Evolutionary conservation across 257 asterid genomes (phyloP).

Genomic region (Phtheirospermum japonicum): DNA sequence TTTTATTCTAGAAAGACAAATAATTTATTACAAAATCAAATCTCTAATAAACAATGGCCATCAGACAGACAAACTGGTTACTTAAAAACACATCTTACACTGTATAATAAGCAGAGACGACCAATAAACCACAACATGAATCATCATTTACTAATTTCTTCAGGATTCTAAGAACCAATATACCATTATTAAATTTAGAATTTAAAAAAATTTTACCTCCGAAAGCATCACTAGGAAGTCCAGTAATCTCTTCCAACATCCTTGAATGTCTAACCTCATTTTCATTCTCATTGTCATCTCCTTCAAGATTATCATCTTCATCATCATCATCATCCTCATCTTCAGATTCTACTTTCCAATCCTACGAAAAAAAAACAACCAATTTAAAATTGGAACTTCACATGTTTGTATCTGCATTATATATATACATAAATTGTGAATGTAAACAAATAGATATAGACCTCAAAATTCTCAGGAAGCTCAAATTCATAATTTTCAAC

Average conservation of each 20-base stretch:
- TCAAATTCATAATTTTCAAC: conserved; percentile 73
- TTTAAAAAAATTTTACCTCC: too few species aligned
- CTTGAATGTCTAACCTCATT: conserved; percentile 60
- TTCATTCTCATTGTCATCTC: conserved; percentile 35
- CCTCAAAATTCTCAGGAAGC: conserved; percentile 83
- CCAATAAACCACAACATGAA: background rate
- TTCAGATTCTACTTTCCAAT: conserved; percentile 74
- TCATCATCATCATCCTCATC: conserved; percentile 47
- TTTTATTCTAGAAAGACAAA: too few species aligned
- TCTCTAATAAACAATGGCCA: too few species aligned
- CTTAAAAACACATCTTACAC: too few species aligned
- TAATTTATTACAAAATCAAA: too few species aligned
- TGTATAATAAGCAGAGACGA: too few species aligned
- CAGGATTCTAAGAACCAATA: conserved; percentile 5
- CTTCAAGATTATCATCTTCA: conserved; percentile 29
- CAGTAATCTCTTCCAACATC: conserved; percentile 79
- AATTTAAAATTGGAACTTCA: background rate
- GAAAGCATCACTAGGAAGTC: conserved; percentile 73
- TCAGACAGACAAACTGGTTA: too few species aligned
- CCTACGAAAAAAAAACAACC: conserved; percentile 39
- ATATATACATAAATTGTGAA: background rate
- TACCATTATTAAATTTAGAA: too few species aligned
- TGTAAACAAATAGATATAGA: conserved; percentile 1
- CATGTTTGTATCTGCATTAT: background rate
- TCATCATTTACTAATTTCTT: background rate